A percentile compares a stretch with the other conserved stretches of the same genome.
phyloP scores from a whole-genome alignment of 768 basidiomycete species.

The Hypsizygus marmoreus region DNA sequence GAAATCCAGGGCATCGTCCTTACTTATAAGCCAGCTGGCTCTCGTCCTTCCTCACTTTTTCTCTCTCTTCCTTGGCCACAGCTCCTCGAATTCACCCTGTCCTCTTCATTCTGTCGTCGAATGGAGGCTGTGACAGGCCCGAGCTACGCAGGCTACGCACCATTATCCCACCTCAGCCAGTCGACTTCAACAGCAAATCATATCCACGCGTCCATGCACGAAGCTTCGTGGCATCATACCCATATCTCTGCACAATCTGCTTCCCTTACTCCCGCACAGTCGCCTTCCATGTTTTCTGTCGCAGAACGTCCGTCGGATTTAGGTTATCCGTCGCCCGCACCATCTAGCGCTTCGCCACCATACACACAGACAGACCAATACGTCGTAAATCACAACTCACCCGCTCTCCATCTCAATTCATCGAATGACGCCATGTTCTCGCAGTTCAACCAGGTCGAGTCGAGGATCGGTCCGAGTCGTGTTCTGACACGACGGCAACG shows the following conservation, averaged over 20 bases:
- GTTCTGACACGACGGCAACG: conserved; percentile 46
- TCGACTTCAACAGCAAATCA: conserved; percentile 14
- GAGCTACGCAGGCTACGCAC: conserved; percentile 12
- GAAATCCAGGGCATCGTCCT: conserved; percentile 17
- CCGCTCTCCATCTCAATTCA: conserved; percentile 18
- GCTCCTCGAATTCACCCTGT: neutral
- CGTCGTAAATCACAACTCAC: conserved; percentile 8
- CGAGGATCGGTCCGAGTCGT: conserved; percentile 56
- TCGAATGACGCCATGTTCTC: conserved; percentile 21
- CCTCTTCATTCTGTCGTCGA: conserved; percentile 1
- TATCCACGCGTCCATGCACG: conserved; percentile 24
- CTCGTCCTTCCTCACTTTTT: conserved; percentile 4
- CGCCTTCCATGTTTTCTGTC: conserved; percentile 18
- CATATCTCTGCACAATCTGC: conserved; percentile 11
- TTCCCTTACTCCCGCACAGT: conserved; percentile 13
- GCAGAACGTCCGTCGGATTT: conserved; percentile 29
- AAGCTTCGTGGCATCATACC: conserved; percentile 17
- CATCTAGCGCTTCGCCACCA: conserved; percentile 36
- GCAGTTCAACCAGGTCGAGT: conserved; percentile 42
- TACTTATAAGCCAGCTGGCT: conserved; percentile 18
- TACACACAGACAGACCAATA: conserved; percentile 21
- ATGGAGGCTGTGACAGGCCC: conserved; percentile 7
- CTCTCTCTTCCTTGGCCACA: neutral
- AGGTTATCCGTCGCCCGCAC: conserved; percentile 42
- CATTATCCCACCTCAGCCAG: conserved; percentile 9